These are phyloP conservation scores for Silene vulgaris DNA, from an alignment of 179 eudicot genomes.

Conservation along the genomic window DNA sequence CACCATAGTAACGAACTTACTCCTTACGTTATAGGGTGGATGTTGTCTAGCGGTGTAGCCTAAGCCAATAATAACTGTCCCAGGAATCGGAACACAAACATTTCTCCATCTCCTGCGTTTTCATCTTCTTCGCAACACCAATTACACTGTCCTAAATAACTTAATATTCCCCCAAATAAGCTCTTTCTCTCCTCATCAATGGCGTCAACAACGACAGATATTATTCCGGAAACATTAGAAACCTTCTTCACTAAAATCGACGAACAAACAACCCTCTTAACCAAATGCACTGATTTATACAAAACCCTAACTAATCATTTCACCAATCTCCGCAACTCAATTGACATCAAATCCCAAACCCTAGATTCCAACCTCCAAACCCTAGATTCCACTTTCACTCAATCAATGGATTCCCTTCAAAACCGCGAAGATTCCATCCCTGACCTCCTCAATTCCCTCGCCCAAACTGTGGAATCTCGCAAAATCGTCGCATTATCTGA, in stretches of 20 bases:
- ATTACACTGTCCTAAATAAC: background rate
- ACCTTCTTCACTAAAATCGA: constrained; percentile 39
- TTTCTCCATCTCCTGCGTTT: too few relatives aligned
- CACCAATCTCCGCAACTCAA: constrained; percentile 28
- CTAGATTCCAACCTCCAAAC: constrained; percentile 36
- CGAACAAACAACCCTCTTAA: constrained; percentile 32
- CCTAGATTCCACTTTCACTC: constrained; percentile 24
- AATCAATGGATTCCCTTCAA: constrained; percentile 26
- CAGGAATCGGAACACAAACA: too few relatives aligned
- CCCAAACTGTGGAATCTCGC: constrained; percentile 26
- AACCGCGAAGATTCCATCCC: constrained; percentile 39
- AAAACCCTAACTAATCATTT: constrained; percentile 45
- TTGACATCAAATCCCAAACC: constrained; percentile 24
- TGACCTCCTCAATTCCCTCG: constrained; percentile 20
- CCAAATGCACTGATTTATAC: constrained; percentile 34
- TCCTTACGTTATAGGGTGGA: too few relatives aligned
- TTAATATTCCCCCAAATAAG: background rate
- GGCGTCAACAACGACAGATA: constrained; percentile 23
- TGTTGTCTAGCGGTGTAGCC: too few relatives aligned
- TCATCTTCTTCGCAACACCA: background rate
- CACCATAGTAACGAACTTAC: too few relatives aligned
- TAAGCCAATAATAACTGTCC: too few relatives aligned
- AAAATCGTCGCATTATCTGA: constrained; percentile 32
- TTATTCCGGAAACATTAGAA: constrained; percentile 2
- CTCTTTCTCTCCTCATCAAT: constrained; percentile 13